Percentiles rank a stretch among this genome's conserved stretches.
Evolutionary conservation across 2,329 filamentous ascomycete species (phyloP).

Genomic region (Graphilbum ipis-grandicollis): DNA sequence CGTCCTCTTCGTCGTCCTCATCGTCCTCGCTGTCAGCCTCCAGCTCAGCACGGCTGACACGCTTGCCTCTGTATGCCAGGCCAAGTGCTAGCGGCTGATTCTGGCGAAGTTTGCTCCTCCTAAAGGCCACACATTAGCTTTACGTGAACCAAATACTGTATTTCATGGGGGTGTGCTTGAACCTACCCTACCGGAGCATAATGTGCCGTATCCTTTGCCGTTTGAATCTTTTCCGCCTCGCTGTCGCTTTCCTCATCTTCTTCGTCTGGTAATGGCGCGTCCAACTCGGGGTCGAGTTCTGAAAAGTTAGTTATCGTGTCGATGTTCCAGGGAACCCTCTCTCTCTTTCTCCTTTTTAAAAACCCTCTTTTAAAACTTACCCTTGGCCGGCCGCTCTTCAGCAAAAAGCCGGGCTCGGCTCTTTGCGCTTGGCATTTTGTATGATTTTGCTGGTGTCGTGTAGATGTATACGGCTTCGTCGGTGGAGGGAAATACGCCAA

Average conservation of each 20-base stretch:
- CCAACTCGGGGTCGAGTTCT: slow-evolving; percentile 73
- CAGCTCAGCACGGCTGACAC: slow-evolving; percentile 52
- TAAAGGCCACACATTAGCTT: slow-evolving; percentile 16
- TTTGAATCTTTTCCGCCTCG: slow-evolving; percentile 24
- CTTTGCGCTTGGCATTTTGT: slow-evolving; percentile 31
- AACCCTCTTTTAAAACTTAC: slow-evolving; percentile 25
- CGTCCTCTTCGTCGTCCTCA: slow-evolving; percentile 26
- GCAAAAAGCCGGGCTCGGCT: slow-evolving; percentile 42
- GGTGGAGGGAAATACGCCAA: too few relatives aligned
- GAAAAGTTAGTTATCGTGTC: not conserved
- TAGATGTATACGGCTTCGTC: too few relatives aligned
- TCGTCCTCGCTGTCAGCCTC: slow-evolving; percentile 38
- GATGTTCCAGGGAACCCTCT: too few relatives aligned
- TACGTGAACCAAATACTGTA: too few relatives aligned
- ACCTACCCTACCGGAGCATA: slow-evolving; percentile 59
- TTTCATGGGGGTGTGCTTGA: too few relatives aligned
- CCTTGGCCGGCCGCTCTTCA: slow-evolving; percentile 43
- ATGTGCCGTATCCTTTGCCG: slow-evolving; percentile 58
- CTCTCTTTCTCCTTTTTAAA: too few relatives aligned
- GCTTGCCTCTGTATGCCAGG: slow-evolving; percentile 62
- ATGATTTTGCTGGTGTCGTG: slow-evolving; percentile 1
- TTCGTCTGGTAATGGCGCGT: slow-evolving; percentile 34
- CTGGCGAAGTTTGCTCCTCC: slow-evolving; percentile 70
- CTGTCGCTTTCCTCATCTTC: slow-evolving; percentile 33
- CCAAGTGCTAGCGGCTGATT: slow-evolving; percentile 53